Conservation (phyloP, 305 asterid species). For the Fraxinus paxiana region DNA sequence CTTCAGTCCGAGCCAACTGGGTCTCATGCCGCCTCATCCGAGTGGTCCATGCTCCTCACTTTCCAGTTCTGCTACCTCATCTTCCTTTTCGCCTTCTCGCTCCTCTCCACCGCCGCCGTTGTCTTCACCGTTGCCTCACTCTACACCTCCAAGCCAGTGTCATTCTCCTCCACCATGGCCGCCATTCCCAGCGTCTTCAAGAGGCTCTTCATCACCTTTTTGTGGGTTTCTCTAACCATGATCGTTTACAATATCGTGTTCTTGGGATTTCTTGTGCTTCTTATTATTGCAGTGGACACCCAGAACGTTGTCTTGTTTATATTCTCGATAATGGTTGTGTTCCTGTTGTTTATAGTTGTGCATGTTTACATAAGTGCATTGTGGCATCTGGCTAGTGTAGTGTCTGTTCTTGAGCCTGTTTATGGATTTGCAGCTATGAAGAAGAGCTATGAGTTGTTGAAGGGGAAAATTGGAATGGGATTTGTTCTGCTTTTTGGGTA, state of each 20-base stretch:
- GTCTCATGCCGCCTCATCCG: slow-evolving; percentile 37
- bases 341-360: not conserved
- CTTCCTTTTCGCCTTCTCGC: slow-evolving; percentile 12
- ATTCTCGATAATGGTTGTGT: not conserved
- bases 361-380: not conserved
- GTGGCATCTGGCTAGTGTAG: slow-evolving; percentile 3
- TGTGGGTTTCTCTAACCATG: slow-evolving; percentile 15
- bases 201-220: slow-evolving; percentile 11
- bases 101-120: slow-evolving; percentile 21
- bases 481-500: slow-evolving; percentile 1
- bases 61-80: slow-evolving; percentile 4
- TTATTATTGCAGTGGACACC: slow-evolving; percentile 15
- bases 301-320: not conserved
- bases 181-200: slow-evolving; percentile 4
- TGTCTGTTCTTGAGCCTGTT: not conserved
- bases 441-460: not conserved
- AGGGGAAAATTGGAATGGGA: not conserved
- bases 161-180: not conserved
- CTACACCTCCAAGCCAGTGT: not conserved
- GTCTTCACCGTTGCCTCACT: slow-evolving; percentile 21
- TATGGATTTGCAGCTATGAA: not conserved
- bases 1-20: slow-evolving; percentile 49
- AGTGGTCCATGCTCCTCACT: slow-evolving; percentile 30
- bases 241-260: slow-evolving; percentile 19
- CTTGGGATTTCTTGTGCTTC: slow-evolving; percentile 3